These are phyloP conservation scores for Clarireedia monteithiana DNA, from an alignment of 2,329 filamentous ascomycete species.

Conservation along the genomic window DNA sequence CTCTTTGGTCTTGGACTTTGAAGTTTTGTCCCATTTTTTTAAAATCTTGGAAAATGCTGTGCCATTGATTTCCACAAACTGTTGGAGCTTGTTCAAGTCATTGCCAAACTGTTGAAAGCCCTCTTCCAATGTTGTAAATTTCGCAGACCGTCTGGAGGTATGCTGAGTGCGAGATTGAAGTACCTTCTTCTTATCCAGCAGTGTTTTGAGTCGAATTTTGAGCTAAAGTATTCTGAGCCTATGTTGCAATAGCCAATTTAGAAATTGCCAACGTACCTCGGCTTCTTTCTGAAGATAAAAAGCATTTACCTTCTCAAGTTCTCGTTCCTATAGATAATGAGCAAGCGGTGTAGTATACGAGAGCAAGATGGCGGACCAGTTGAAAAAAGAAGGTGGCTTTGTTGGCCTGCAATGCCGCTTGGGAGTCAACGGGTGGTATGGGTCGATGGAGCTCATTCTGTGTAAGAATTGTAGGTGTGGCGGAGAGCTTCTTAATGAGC, in stretches of 20 bases:
- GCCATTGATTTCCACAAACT: constrained; percentile 97
- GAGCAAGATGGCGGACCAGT: constrained; percentile 52
- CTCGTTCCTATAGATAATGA: constrained; percentile 67
- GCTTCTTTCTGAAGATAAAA: constrained; percentile 98
- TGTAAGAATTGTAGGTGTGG: constrained; percentile 74
- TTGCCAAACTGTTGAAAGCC: constrained; percentile 96
- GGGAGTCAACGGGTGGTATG: constrained; percentile 57
- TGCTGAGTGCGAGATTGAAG: constrained; percentile 71
- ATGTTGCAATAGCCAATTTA: not conserved
- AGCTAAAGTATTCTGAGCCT: constrained; percentile 48
- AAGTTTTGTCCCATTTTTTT: constrained; percentile 99
- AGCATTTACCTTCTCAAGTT: constrained; percentile 96
- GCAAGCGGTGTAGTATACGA: constrained; percentile 29
- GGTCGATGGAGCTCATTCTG: constrained; percentile 55
- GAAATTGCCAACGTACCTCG: constrained; percentile 54
- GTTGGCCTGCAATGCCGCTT: constrained; percentile 86
- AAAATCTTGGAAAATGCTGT: constrained; percentile 97
- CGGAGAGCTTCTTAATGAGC: constrained; percentile 97
- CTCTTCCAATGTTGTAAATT: constrained; percentile 91
- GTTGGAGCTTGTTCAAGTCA: constrained; percentile 94
- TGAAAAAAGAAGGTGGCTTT: constrained; percentile 99
- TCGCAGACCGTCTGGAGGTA: constrained; percentile 79
- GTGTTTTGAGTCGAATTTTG: constrained; percentile 82
- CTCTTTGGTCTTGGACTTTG: constrained; percentile 97
- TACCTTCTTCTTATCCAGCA: constrained; percentile 91